Percentiles rank a stretch among this genome's conserved stretches.
Evolutionary conservation across 805 yeast species (phyloP).

Genomic region (Candida maltosa): DNA sequence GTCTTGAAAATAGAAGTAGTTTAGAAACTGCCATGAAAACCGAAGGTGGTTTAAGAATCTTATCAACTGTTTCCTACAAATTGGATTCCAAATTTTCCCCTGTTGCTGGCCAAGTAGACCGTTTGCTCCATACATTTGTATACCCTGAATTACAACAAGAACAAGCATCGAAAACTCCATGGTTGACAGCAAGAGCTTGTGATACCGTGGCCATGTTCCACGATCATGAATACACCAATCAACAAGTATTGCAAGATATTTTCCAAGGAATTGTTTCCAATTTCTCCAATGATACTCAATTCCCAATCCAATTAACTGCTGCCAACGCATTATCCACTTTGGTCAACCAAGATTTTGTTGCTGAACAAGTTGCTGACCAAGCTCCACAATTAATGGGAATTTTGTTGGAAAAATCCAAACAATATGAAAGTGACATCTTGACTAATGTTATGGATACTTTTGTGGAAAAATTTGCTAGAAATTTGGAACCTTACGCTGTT

Average conservation of each 20-base stretch:
- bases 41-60: slow-evolving; percentile 41
- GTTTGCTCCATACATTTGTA: slow-evolving; percentile 33
- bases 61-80: slow-evolving; percentile 38
- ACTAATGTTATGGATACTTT: slow-evolving; percentile 44
- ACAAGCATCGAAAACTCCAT: slow-evolving; percentile 28
- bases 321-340: slow-evolving; percentile 51
- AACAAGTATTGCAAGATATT: slow-evolving; percentile 33
- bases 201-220: slow-evolving; percentile 42
- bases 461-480: slow-evolving; percentile 40
- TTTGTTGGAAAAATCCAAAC: slow-evolving; percentile 42
- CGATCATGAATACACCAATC: slow-evolving; percentile 29
- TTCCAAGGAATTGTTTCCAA: slow-evolving; percentile 40
- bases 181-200: slow-evolving; percentile 45
- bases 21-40: slow-evolving; percentile 29
- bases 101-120: slow-evolving; percentile 37
- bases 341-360: slow-evolving; percentile 44
- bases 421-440: slow-evolving; percentile 40
- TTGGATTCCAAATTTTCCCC: slow-evolving; percentile 35
- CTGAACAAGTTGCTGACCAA: slow-evolving; percentile 38
- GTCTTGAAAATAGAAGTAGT: slow-evolving; percentile 26
- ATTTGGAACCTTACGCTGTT: slow-evolving; percentile 39
- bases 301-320: slow-evolving; percentile 50
- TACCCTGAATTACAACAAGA: slow-evolving; percentile 37
- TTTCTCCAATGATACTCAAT: slow-evolving; percentile 39
- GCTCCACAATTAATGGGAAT: slow-evolving; percentile 45